These are phyloP conservation scores for Aspergillus costaricaensis DNA, from an alignment of 2,329 filamentous ascomycete species.

Conservation along the genomic window DNA sequence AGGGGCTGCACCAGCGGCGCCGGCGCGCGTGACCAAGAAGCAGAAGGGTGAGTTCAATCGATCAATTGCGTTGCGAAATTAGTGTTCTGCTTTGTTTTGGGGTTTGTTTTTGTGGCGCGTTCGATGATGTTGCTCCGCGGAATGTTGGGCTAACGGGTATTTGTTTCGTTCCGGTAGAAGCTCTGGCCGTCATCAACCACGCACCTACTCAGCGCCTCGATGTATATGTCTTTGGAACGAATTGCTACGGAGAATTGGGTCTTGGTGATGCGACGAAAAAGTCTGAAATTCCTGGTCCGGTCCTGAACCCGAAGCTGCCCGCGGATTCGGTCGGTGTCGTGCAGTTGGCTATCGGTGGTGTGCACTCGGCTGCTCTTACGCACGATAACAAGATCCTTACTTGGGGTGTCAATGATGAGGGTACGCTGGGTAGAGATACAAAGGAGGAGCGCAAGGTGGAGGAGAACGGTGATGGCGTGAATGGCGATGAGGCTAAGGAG, in stretches of 20 bases:
- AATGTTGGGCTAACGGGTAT: background rate
- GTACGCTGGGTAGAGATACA: conserved; percentile 74
- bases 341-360: conserved; percentile 65
- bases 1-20: background rate
- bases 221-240: conserved; percentile 78
- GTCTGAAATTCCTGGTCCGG: conserved; percentile 71
- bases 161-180: background rate
- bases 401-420: conserved; percentile 87
- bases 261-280: conserved; percentile 64
- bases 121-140: background rate
- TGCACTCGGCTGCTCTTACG: conserved; percentile 76
- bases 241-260: conserved; percentile 73
- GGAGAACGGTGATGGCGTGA: conserved; percentile 46
- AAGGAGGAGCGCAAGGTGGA: conserved; percentile 55
- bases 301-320: conserved; percentile 64
- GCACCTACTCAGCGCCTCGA: conserved; percentile 66
- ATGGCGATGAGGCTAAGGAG: conserved; percentile 25
- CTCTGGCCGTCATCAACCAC: conserved; percentile 13
- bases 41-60: conserved; percentile 7
- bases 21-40: conserved; percentile 9
- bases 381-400: conserved; percentile 77
- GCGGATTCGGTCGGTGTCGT: conserved; percentile 54
- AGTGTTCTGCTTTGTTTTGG: background rate
- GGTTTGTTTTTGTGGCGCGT: background rate
- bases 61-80: background rate